These are phyloP conservation scores for Collybiopsis confluens DNA, from an alignment of 768 basidiomycete species.

Conservation along the genomic window DNA sequence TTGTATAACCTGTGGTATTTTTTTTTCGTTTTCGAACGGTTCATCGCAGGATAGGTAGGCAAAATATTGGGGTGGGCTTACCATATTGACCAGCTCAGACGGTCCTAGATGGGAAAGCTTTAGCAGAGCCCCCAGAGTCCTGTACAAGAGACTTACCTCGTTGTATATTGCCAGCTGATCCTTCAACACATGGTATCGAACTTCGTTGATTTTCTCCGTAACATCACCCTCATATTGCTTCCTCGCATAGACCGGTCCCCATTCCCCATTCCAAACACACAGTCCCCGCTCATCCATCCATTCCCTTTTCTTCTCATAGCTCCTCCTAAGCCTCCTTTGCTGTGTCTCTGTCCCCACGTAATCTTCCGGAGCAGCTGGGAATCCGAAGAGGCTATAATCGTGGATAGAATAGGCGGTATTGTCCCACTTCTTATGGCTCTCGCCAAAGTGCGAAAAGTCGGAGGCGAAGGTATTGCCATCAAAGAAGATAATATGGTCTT, in stretches of 20 bases:
- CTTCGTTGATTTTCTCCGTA: slow-evolving; percentile 47
- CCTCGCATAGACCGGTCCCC: slow-evolving; percentile 59
- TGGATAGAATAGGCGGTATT: slow-evolving; percentile 79
- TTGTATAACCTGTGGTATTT: slow-evolving; percentile 89
- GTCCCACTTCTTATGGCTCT: slow-evolving; percentile 55
- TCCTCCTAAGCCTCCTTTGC: slow-evolving; percentile 42
- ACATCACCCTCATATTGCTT: slow-evolving; percentile 31
- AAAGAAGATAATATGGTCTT: slow-evolving; percentile 70
- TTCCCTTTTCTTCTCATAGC: slow-evolving; percentile 69
- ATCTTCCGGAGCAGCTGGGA: slow-evolving; percentile 52
- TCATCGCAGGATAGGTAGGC: slow-evolving; percentile 39
- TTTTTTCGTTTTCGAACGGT: too few species aligned
- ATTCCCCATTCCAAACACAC: slow-evolving; percentile 55
- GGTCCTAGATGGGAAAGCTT: slow-evolving; percentile 26
- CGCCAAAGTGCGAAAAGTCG: slow-evolving; percentile 71
- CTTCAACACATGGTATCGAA: slow-evolving; percentile 42
- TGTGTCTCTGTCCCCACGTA: slow-evolving; percentile 56
- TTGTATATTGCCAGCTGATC: slow-evolving; percentile 54
- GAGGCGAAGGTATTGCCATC: slow-evolving; percentile 84
- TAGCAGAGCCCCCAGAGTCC: not conserved
- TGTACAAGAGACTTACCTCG: slow-evolving; percentile 22
- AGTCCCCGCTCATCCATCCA: slow-evolving; percentile 45
- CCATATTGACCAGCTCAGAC: slow-evolving; percentile 61
- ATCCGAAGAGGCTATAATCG: slow-evolving; percentile 73
- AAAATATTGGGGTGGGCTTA: slow-evolving; percentile 38